These are phyloP conservation scores for Penicillium sp. DNA, from an alignment of 2,329 filamentous ascomycete genomes.

Conservation along the genomic window DNA sequence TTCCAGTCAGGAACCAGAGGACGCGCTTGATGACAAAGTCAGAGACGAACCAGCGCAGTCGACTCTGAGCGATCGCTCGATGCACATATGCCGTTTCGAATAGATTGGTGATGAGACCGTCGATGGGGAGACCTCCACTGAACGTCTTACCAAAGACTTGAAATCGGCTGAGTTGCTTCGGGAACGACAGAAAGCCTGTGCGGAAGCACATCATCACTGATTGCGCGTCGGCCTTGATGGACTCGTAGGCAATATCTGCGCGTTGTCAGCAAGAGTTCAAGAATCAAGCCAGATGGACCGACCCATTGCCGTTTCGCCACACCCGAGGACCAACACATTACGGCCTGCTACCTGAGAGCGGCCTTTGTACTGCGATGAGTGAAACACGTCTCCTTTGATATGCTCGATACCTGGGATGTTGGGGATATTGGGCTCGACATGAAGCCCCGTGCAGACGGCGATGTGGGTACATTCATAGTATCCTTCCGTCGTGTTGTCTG, in stretches of 20 bases:
- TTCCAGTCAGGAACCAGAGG: constrained; percentile 12
- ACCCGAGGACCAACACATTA: constrained; percentile 11
- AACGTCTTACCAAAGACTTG: constrained; percentile 11
- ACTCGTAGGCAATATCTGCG: constrained; percentile 13
- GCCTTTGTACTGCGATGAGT: constrained; percentile 11
- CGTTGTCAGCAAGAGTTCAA: not conserved
- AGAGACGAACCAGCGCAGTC: constrained; percentile 10
- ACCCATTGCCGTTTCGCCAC: constrained; percentile 14
- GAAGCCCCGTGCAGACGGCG: constrained; percentile 11
- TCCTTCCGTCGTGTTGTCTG: not conserved
- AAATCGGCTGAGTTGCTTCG: constrained; percentile 12
- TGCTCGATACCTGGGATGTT: constrained; percentile 11
- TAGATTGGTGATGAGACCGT: constrained; percentile 12
- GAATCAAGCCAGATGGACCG: not conserved
- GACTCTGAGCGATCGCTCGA: constrained; percentile 7
- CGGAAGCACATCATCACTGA: constrained; percentile 14
- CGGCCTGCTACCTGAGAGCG: constrained; percentile 10
- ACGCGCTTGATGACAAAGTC: constrained; percentile 12
- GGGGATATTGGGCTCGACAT: constrained; percentile 12
- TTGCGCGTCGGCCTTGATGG: constrained; percentile 12
- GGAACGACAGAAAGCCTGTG: constrained; percentile 12
- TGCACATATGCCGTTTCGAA: constrained; percentile 13
- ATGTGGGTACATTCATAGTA: constrained; percentile 10
- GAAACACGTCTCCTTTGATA: constrained; percentile 10
- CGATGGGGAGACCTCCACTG: constrained; percentile 11